Base-by-base conservation (phyloP, 768 basidiomycete genomes). In the Kwoniella heveanensis region DNA sequence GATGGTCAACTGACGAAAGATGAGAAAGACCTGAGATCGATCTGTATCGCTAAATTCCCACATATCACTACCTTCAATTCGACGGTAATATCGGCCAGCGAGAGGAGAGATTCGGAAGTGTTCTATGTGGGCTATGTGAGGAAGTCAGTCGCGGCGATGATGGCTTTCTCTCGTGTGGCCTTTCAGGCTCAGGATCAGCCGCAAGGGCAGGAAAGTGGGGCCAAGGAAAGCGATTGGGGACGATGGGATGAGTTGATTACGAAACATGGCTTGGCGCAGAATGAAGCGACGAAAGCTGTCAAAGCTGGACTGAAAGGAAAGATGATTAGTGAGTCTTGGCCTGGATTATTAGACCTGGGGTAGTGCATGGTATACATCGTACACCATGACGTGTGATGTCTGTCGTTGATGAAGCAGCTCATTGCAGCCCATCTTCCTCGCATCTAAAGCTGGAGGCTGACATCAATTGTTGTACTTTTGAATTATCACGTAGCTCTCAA, bases 91-190 rank as follows among this genome's bases (percentile, higher is more conserved):
- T 60, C 63, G 1, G 3, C 57, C 17, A 51, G 56, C 13, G 78
- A 79, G 46, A 29, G 78, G 44, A 46, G 67, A 26, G 78, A 79
- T 27, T 67, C 78, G 2, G 77, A 78, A 57, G 32, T 68, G 49
- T 65, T 53, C n/a, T 76, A 75, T 44, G 55, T 69, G 4, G 55
- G 57, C 19, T 60, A 64, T 26, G 65, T 65, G 12, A 44, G 25
- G 44, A 71, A 63, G 30, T 21, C 25, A 7, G 21, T 60, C 36
- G 36, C 30, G 9, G 26, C 30, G 8, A 21, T n/a, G n/a, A n/a
- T n/a, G n/a, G n/a, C n/a, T n/a, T n/a, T n/a, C n/a, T n/a, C n/a
- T n/a, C n/a, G n/a, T n/a, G n/a, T n/a, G n/a, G n/a, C n/a, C n/a
- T n/a, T n/a, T n/a, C n/a, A n/a, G n/a, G n/a, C n/a, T n/a, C 19